Percentiles rank a stretch among this genome's conserved stretches.
phyloP scores from a whole-genome alignment of 2,329 filamentous ascomycete species.

The Escovopsis sp. region DNA sequence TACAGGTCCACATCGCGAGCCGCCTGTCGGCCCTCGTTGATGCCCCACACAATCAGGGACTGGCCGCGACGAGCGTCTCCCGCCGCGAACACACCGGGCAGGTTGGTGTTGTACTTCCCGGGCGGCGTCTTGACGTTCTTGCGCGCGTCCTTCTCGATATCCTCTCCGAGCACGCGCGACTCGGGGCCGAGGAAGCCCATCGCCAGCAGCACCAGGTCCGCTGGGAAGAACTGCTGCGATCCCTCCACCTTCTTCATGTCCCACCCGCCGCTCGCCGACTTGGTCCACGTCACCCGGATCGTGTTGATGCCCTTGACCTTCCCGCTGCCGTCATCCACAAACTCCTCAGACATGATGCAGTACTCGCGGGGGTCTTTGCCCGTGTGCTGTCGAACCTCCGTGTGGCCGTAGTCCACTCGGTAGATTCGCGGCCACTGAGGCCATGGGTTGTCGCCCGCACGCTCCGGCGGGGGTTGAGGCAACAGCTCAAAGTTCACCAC shows the following conservation, averaged over 20 bases:
- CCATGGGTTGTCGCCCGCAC: slow-evolving; percentile 91
- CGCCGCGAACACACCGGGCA: slow-evolving; percentile 81
- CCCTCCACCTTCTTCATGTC: slow-evolving; percentile 97
- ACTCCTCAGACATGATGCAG: slow-evolving; percentile 97
- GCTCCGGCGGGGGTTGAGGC: slow-evolving; percentile 80
- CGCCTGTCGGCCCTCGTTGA: slow-evolving; percentile 90
- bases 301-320: slow-evolving; percentile 94
- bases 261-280: slow-evolving; percentile 78
- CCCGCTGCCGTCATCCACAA: slow-evolving; percentile 76
- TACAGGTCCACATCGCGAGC: slow-evolving; percentile 85
- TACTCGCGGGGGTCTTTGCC: slow-evolving; percentile 93
- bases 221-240: slow-evolving; percentile 90
- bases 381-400: slow-evolving; percentile 89
- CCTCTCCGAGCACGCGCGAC: slow-evolving; percentile 71
- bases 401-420: slow-evolving; percentile 95
- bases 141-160: slow-evolving; percentile 77
- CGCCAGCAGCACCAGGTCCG: slow-evolving; percentile 82
- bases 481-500: slow-evolving; percentile 94
- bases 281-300: slow-evolving; percentile 90
- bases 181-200: slow-evolving; percentile 97
- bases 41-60: slow-evolving; percentile 94
- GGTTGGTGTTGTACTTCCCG: slow-evolving; percentile 77
- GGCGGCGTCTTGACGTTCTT: slow-evolving; percentile 93
- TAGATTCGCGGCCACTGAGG: slow-evolving; percentile 97
- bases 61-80: slow-evolving; percentile 92